Conservation (phyloP, 768 basidiomycete genomes). For the Lactarius evosmus region DNA sequence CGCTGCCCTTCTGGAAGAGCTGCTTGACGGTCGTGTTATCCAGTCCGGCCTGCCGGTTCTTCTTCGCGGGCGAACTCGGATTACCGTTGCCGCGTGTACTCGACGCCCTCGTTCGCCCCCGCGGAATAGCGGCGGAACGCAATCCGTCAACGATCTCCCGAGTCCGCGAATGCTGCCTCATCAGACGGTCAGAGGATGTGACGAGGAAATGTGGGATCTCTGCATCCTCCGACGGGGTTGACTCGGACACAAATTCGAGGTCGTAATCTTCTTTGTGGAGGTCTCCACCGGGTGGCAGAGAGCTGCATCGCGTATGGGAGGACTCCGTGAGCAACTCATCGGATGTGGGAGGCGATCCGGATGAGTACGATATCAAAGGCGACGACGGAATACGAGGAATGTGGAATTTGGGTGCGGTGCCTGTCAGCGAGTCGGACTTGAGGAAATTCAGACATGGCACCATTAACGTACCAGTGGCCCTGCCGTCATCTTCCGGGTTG, state of each 20-base stretch:
- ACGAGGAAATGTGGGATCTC: constrained; percentile 39
- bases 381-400: constrained; percentile 26
- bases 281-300: constrained; percentile 38
- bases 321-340: constrained; percentile 33
- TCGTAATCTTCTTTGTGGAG: constrained; percentile 54
- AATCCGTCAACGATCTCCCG: constrained; percentile 58
- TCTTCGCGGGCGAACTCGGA: constrained; percentile 9
- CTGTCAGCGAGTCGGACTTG: constrained; percentile 7
- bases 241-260: constrained; percentile 44
- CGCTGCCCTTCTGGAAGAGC: constrained; percentile 27
- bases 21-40: constrained; percentile 24
- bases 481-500: constrained; percentile 28
- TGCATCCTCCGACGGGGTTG: constrained; percentile 20
- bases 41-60: constrained; percentile 10
- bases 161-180: constrained; percentile 50
- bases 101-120: constrained; percentile 24
- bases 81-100: not conserved
- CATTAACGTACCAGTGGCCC: constrained; percentile 16
- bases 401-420: constrained; percentile 18
- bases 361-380: constrained; percentile 41
- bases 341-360: constrained; percentile 42
- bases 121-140: constrained; percentile 38
- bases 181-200: constrained; percentile 33
- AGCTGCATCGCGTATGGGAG: constrained; percentile 31
- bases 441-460: not conserved